phyloP scores from a whole-genome alignment of 148 eudicot genomes.

The Dianthus caryophyllus region DNA sequence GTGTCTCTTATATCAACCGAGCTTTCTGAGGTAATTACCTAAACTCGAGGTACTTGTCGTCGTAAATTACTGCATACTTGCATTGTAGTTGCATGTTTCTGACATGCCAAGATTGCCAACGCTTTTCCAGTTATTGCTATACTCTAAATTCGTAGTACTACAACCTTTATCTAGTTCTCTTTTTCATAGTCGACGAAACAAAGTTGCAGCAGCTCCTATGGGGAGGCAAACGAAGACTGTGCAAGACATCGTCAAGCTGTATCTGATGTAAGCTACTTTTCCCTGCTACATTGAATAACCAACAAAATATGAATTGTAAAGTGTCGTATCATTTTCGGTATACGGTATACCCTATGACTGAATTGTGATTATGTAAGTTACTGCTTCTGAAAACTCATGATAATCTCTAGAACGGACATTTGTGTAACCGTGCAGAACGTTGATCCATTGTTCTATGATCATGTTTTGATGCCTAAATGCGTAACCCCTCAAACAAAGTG shows the following conservation, averaged over 20 bases:
- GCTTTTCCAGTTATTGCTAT: not conserved
- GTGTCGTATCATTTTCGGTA: too few species aligned
- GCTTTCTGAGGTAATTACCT: conserved; percentile 26
- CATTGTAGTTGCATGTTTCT: too few species aligned
- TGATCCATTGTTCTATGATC: conserved; percentile 5
- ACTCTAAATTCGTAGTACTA: not conserved
- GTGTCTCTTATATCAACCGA: conserved; percentile 31
- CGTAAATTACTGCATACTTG: too few species aligned
- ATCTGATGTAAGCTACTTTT: conserved; percentile 19
- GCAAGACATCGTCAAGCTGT: conserved; percentile 11
- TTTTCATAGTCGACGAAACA: conserved; percentile 21
- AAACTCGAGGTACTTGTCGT: too few species aligned
- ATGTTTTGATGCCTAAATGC: conserved; percentile 37
- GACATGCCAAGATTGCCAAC: not conserved
- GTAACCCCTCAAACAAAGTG: conserved; percentile 24
- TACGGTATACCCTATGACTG: too few species aligned
- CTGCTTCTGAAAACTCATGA: not conserved
- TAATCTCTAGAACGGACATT: not conserved
- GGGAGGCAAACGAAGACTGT: conserved; percentile 22
- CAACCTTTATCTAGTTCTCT: not conserved
- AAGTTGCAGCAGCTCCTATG: conserved; percentile 20
- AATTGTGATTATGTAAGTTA: not conserved
- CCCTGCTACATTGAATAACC: too few species aligned
- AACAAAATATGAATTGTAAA: too few species aligned
- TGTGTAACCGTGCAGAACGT: conserved; percentile 27